Percentiles rank a stretch among this genome's conserved stretches.
Conservation (phyloP, 1,139 yeast genomes). For the Saccharomyces hybrid region DNA sequence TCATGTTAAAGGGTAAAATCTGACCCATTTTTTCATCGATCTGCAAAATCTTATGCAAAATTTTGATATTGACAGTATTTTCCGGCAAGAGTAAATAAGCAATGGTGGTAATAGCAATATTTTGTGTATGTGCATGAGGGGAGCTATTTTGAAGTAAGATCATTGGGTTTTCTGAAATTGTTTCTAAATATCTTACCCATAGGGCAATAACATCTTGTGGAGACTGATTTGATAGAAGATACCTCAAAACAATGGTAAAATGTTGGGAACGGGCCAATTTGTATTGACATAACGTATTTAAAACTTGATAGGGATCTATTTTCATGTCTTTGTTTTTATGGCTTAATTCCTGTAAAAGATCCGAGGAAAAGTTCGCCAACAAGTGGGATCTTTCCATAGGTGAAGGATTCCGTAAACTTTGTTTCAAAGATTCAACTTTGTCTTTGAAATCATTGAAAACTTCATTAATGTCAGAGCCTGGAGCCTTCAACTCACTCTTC, state of each 20-base stretch:
- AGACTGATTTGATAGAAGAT: slow-evolving; percentile 11
- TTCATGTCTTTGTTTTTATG: slow-evolving; percentile 9
- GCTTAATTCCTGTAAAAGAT: not conserved
- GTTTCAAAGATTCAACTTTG: not conserved
- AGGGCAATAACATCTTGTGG: slow-evolving; percentile 26
- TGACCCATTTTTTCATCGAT: slow-evolving; percentile 8
- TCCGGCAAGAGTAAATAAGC: slow-evolving; percentile 23
- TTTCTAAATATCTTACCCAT: slow-evolving; percentile 28
- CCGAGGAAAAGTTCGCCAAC: not conserved
- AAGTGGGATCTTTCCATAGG: not conserved
- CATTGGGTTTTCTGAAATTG: not conserved
- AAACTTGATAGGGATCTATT: slow-evolving; percentile 23
- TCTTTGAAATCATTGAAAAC: not conserved
- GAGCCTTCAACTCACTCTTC: not conserved
- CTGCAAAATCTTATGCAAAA: slow-evolving; percentile 20
- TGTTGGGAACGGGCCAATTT: slow-evolving; percentile 26
- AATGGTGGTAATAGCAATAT: slow-evolving; percentile 17
- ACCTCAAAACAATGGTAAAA: slow-evolving; percentile 21
- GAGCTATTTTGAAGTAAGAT: not conserved
- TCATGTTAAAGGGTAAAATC: slow-evolving; percentile 12
- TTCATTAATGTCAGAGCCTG: not conserved
- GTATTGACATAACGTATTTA: slow-evolving; percentile 19
- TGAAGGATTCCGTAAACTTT: not conserved
- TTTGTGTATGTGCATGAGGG: slow-evolving; percentile 2
- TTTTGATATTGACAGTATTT: slow-evolving; percentile 14